phyloP scores from a whole-genome alignment of 1,284 basidiomycete species.

The Naganishia cerealis region DNA sequence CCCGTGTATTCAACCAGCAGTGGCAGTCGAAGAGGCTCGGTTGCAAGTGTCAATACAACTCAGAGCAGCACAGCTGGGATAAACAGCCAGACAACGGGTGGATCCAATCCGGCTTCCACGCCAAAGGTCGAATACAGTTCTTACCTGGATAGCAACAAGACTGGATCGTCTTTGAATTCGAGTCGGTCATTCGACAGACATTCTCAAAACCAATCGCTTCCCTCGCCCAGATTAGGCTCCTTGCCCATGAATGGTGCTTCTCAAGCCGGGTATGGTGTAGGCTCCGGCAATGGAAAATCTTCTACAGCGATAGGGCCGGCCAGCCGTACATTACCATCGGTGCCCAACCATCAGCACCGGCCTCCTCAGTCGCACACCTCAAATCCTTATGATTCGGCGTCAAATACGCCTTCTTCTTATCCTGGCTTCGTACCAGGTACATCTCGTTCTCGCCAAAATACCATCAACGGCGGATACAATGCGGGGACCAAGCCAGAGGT shows the following conservation, averaged over 20 bases:
- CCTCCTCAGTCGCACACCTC: slow-evolving; percentile 12
- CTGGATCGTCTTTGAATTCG: slow-evolving; percentile 40
- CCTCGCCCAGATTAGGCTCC: not conserved
- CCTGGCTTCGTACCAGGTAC: not conserved
- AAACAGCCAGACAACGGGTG: slow-evolving; percentile 5
- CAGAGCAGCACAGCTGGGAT: slow-evolving; percentile 9
- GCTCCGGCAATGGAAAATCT: not conserved
- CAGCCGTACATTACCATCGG: slow-evolving; percentile 7
- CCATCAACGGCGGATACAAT: not conserved
- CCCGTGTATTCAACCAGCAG: not conserved
- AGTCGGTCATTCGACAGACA: slow-evolving; percentile 32
- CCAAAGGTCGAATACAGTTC: slow-evolving; percentile 5
- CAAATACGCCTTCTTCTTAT: slow-evolving; percentile 5
- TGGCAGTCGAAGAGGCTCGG: slow-evolving; percentile 20
- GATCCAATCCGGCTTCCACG: slow-evolving; percentile 7
- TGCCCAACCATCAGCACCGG: slow-evolving; percentile 2
- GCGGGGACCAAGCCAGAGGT: slow-evolving; percentile 6
- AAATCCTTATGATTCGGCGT: not conserved
- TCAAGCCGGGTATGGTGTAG: not conserved
- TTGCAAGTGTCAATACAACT: slow-evolving; percentile 20
- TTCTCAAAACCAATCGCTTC: slow-evolving; percentile 5
- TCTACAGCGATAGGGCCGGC: not conserved
- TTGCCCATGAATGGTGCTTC: not conserved
- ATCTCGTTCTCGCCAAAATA: not conserved
- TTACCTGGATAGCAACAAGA: slow-evolving; percentile 32